Conservation (phyloP, 257 asterid species). For the Forsythia viridissima region DNA sequence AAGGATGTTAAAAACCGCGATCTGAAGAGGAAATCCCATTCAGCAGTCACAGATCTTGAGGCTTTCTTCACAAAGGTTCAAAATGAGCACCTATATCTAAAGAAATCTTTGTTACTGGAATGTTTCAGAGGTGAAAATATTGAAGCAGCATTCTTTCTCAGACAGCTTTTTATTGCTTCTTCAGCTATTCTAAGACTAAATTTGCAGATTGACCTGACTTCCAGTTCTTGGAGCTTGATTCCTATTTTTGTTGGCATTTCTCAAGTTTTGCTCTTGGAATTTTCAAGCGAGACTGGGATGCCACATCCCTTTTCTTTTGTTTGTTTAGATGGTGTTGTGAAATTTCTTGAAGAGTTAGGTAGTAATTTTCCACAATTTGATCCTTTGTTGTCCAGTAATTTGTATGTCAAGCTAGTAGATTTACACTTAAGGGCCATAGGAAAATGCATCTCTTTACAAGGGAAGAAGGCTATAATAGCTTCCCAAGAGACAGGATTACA, state of each 20-base stretch:
- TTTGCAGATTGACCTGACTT: slow-evolving; percentile 44
- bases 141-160: slow-evolving; percentile 61
- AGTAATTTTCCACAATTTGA: slow-evolving; percentile 57
- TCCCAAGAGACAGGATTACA: slow-evolving; percentile 59
- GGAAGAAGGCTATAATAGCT: slow-evolving; percentile 67
- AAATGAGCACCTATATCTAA: slow-evolving; percentile 42
- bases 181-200: slow-evolving; percentile 72
- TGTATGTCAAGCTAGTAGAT: slow-evolving; percentile 57
- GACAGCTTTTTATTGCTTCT: slow-evolving; percentile 70
- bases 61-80: slow-evolving; percentile 54
- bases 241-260: slow-evolving; percentile 53
- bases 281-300: slow-evolving; percentile 41
- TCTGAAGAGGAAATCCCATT: slow-evolving; percentile 27
- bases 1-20: slow-evolving; percentile 24
- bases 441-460: slow-evolving; percentile 80
- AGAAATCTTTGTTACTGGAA: slow-evolving; percentile 50
- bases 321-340: slow-evolving; percentile 70
- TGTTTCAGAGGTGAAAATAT: slow-evolving; percentile 60
- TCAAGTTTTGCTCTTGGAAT: slow-evolving; percentile 59
- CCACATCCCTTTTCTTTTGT: slow-evolving; percentile 45
- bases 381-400: slow-evolving; percentile 56
- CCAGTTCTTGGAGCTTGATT: slow-evolving; percentile 47
- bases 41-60: slow-evolving; percentile 41
- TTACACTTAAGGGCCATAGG: slow-evolving; percentile 80
- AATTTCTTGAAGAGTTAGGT: slow-evolving; percentile 80